Conservation (phyloP, 129 eudicot genomes). For the Logfia minima region DNA sequence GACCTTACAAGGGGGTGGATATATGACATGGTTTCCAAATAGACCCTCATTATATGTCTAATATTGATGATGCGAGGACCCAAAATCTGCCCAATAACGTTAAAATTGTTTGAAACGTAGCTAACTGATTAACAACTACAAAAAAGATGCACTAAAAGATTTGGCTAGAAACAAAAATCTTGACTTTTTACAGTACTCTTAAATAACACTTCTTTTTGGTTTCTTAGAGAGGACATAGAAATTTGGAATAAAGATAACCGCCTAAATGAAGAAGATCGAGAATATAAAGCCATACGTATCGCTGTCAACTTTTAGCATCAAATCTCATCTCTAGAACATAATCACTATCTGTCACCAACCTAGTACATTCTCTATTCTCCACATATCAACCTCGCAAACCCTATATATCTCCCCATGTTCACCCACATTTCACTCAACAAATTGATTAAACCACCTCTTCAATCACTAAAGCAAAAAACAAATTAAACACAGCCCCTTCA, state of each 20-base stretch:
- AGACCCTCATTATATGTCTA: too few species aligned
- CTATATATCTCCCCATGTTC: constrained; percentile 13
- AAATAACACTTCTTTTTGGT: background rate
- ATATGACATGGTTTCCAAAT: too few species aligned
- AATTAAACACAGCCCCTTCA: background rate
- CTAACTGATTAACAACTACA: too few species aligned
- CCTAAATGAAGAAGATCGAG: background rate
- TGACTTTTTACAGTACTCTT: too few species aligned
- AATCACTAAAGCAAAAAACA: background rate
- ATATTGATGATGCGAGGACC: too few species aligned
- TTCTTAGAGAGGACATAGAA: background rate
- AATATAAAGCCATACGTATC: constrained; percentile 11
- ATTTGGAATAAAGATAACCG: background rate
- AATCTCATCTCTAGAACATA: constrained; percentile 9
- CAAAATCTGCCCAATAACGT: too few species aligned
- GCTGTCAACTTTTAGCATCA: constrained; percentile 13
- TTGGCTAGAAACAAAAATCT: background rate
- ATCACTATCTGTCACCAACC: constrained; percentile 17
- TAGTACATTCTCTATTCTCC: constrained; percentile 31
- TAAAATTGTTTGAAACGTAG: too few species aligned
- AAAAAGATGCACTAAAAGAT: background rate
- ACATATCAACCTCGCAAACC: constrained; percentile 20
- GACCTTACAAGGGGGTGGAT: too few species aligned
- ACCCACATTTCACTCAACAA: constrained; percentile 22
- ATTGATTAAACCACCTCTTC: background rate